A percentile compares a stretch with the other conserved stretches of the same genome.
These are phyloP conservation scores for Corchorus capsularis DNA, from an alignment of 345 rosid genomes.

Conservation along the genomic window DNA sequence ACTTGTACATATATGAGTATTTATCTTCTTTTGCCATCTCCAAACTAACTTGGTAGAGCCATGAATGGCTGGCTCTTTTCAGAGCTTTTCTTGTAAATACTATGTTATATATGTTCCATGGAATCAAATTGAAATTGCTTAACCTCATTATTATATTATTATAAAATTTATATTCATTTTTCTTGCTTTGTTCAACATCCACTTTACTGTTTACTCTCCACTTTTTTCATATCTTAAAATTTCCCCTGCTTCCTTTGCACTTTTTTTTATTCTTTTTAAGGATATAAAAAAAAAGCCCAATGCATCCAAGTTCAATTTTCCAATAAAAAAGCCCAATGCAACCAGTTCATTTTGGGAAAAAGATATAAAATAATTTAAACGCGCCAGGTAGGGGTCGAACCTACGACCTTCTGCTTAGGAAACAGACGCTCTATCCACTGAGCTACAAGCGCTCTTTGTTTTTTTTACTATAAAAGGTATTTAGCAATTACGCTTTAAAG, in stretches of 20 bases:
- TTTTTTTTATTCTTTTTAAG: too few species aligned
- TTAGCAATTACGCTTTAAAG: too few species aligned
- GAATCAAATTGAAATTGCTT: neutral
- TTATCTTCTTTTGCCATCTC: neutral
- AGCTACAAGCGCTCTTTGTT: conserved; percentile 67
- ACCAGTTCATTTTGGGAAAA: too few species aligned
- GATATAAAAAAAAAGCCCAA: too few species aligned
- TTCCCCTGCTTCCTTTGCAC: neutral
- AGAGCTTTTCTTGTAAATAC: neutral
- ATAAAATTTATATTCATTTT: neutral
- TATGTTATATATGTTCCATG: too few species aligned
- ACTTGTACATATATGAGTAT: conserved; percentile 1
- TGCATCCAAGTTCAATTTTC: too few species aligned
- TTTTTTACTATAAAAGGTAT: too few species aligned
- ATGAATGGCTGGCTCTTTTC: neutral
- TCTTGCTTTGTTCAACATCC: neutral
- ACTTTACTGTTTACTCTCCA: neutral
- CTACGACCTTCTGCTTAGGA: conserved; percentile 98
- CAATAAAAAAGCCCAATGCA: too few species aligned
- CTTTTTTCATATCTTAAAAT: too few species aligned
- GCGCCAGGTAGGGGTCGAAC: conserved; percentile 97
- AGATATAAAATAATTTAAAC: too few species aligned
- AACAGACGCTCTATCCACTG: conserved; percentile 99
- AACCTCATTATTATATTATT: neutral
- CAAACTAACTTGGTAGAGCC: neutral